Conservation (phyloP, 108 stramenopile genomes). For the Nitzschia palea region DNA sequence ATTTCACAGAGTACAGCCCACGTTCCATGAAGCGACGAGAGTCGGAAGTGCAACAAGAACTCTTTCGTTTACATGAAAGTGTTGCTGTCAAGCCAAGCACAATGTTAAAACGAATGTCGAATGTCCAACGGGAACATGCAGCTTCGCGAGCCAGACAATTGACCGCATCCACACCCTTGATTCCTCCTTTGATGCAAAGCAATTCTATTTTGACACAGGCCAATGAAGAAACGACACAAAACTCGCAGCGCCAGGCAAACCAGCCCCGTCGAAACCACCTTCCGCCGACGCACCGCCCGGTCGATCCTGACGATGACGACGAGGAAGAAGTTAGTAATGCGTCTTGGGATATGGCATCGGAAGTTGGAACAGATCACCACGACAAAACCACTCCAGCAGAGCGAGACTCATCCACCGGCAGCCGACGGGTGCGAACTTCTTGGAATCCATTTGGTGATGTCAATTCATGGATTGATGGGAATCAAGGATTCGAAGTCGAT, state of each 20-base stretch:
- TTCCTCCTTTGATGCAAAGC: background rate
- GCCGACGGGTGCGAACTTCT: background rate
- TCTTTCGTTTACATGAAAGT: constrained; percentile 41
- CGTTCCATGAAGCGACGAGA: constrained; percentile 1
- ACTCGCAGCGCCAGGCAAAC: too few species aligned
- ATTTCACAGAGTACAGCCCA: background rate
- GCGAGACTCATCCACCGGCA: constrained; percentile 48
- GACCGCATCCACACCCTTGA: background rate
- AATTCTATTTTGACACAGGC: background rate
- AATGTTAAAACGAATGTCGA: constrained; percentile 21
- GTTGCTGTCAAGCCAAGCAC: constrained; percentile 26
- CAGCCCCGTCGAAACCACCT: background rate
- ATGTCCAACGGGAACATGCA: background rate
- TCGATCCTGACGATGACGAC: background rate
- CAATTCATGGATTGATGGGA: constrained; percentile 42
- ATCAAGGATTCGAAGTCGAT: constrained; percentile 37
- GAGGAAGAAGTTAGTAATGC: constrained; percentile 24
- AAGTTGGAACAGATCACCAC: constrained; percentile 36
- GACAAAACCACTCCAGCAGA: constrained; percentile 69
- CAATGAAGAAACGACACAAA: background rate
- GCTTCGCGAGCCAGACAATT: background rate
- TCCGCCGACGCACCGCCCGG: background rate
- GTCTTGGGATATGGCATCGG: constrained; percentile 36
- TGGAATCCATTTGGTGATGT: constrained; percentile 11
- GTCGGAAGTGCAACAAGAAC: constrained; percentile 38